Percentiles rank a stretch among this genome's conserved stretches.
phyloP scores from a whole-genome alignment of 2,329 filamentous ascomycete genomes.

The Scytalidium lignicola region DNA sequence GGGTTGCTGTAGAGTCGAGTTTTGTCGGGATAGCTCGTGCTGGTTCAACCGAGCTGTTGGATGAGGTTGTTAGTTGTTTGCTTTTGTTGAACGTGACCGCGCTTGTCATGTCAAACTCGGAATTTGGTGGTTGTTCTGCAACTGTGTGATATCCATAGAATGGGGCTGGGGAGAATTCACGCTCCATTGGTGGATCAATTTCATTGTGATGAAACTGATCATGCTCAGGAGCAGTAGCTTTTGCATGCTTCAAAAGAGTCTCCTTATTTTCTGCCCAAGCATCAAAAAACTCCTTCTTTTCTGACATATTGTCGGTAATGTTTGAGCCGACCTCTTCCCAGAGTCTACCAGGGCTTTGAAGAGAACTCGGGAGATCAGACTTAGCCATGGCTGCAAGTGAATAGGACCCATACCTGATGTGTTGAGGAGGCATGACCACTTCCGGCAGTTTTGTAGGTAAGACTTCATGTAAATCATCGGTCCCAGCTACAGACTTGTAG shows the following conservation, averaged over 20 bases:
- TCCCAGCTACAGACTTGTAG: background rate
- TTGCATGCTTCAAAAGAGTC: slow-evolving; percentile 4
- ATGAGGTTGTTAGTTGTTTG: slow-evolving; percentile 5
- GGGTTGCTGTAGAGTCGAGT: slow-evolving; percentile 3
- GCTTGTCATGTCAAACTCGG: slow-evolving; percentile 25
- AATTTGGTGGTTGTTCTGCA: slow-evolving; percentile 8
- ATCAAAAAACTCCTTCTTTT: background rate
- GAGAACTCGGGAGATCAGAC: background rate
- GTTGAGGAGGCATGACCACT: background rate
- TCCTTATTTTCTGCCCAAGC: slow-evolving; percentile 5
- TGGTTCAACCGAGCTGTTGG: background rate
- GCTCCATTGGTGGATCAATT: slow-evolving; percentile 7
- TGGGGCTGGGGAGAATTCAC: background rate
- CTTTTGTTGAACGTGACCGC: slow-evolving; percentile 19
- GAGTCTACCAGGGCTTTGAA: background rate
- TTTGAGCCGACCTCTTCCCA: background rate
- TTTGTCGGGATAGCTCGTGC: background rate
- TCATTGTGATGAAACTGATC: slow-evolving; percentile 1
- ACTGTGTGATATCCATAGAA: background rate
- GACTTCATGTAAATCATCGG: background rate
- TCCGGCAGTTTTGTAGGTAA: background rate
- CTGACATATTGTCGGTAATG: background rate
- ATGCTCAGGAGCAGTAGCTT: slow-evolving; percentile 5
- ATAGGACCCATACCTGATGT: background rate
- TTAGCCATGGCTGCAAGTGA: background rate